Evolutionary conservation across 2,329 filamentous ascomycete species (phyloP).

Genomic region (Fusarium chaquense): DNA sequence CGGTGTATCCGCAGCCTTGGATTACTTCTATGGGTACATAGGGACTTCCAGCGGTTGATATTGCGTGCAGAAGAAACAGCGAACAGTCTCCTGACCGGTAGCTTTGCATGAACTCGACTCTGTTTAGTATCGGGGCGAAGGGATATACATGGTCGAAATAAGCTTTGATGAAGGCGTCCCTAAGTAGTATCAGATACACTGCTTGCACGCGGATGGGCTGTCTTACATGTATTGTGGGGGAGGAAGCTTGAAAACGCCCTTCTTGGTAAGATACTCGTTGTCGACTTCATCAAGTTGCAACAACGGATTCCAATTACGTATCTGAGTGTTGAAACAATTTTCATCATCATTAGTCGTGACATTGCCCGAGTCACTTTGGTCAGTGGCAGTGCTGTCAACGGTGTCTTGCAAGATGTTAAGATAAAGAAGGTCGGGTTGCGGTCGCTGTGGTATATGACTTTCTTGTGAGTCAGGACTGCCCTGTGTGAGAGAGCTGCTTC

Average conservation of each 20-base stretch:
- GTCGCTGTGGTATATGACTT: neutral
- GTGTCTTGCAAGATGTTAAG: conserved; percentile 36
- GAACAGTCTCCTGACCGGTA: conserved; percentile 22
- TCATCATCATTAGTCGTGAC: neutral
- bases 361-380: neutral
- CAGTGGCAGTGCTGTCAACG: neutral
- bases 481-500: neutral
- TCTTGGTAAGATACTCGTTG: conserved; percentile 34
- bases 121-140: conserved; percentile 23
- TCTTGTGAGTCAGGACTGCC: neutral
- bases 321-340: conserved; percentile 2
- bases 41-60: conserved; percentile 1
- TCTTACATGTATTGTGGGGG: conserved; percentile 11
- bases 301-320: conserved; percentile 17
- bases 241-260: conserved; percentile 36
- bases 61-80: conserved; percentile 23
- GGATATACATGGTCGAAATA: conserved; percentile 35
- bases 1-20: conserved; percentile 20
- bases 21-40: conserved; percentile 18
- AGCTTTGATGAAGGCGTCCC: conserved; percentile 21
- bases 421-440: conserved; percentile 24
- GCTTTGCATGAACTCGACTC: conserved; percentile 15
- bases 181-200: accelerated
- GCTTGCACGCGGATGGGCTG: accelerated
- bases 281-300: conserved; percentile 19